phyloP scores from a whole-genome alignment of 768 basidiomycete genomes.

The Sporobolomyces roseus region DNA sequence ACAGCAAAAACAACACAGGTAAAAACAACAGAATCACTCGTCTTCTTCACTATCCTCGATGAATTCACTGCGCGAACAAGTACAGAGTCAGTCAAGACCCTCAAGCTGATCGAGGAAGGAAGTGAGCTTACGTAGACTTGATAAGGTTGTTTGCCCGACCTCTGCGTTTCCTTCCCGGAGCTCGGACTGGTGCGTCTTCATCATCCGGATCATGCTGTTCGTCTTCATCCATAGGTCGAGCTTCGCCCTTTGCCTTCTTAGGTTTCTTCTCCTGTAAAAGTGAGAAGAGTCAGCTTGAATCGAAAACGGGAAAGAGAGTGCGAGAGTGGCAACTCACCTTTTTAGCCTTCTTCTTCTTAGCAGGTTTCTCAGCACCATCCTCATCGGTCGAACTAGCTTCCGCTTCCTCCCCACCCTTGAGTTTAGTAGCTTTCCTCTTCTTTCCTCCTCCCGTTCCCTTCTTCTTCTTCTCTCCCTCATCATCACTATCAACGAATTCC shows the following conservation, averaged over 20 bases:
- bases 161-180: constrained; percentile 15
- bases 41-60: too few relatives aligned
- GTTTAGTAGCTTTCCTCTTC: constrained; percentile 49
- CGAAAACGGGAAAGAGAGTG: neutral
- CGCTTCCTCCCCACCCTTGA: constrained; percentile 34
- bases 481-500: constrained; percentile 65
- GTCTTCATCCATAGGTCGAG: constrained; percentile 29
- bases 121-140: constrained; percentile 22
- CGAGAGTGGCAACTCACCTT: neutral
- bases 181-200: constrained; percentile 26
- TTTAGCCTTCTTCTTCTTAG: constrained; percentile 20
- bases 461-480: constrained; percentile 55
- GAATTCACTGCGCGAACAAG: too few relatives aligned
- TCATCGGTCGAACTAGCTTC: constrained; percentile 37
- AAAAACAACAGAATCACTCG: too few relatives aligned
- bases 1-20: too few relatives aligned
- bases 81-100: too few relatives aligned
- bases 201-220: constrained; percentile 34
- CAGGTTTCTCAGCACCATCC: constrained; percentile 53
- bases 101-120: too few relatives aligned
- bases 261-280: constrained; percentile 7
- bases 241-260: constrained; percentile 51
- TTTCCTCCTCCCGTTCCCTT: constrained; percentile 53
- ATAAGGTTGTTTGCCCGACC: constrained; percentile 9
- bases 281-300: neutral